A percentile compares a stretch with the other conserved stretches of the same genome.
These are phyloP conservation scores for Pleurotus tuber-regium DNA, from an alignment of 768 basidiomycete species.

Conservation along the genomic window DNA sequence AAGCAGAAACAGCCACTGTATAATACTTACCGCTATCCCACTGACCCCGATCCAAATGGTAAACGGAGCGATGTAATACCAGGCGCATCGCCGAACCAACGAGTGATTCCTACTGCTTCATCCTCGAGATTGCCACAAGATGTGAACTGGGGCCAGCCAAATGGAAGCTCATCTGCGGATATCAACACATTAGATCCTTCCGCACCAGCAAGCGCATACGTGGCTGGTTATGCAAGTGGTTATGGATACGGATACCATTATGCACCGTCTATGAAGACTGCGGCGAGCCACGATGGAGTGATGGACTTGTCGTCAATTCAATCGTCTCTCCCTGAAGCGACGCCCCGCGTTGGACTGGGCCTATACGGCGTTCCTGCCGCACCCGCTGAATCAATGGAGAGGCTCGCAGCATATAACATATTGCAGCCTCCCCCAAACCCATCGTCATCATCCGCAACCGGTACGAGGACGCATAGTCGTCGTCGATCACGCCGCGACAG, in stretches of 20 bases:
- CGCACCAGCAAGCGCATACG: constrained; percentile 28
- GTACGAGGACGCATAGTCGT: not conserved
- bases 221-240: constrained; percentile 32
- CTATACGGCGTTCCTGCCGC: not conserved
- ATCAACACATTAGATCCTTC: not conserved
- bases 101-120: constrained; percentile 25
- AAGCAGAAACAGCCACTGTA: constrained; percentile 6
- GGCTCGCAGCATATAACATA: not conserved
- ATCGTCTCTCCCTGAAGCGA: not conserved
- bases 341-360: not conserved
- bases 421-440: constrained; percentile 7
- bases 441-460: not conserved
- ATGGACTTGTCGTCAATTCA: not conserved
- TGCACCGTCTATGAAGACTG: constrained; percentile 6
- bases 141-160: constrained; percentile 8
- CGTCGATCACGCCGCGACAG: constrained; percentile 5
- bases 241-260: constrained; percentile 33
- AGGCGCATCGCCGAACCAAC: constrained; percentile 28
- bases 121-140: constrained; percentile 13
- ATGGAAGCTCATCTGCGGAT: not conserved
- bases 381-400: not conserved
- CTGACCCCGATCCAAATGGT: constrained; percentile 6
- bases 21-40: constrained; percentile 3
- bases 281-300: constrained; percentile 2
- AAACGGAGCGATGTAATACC: constrained; percentile 29